phyloP scores from a whole-genome alignment of 371 early-diverging fungal species.

The Blastocladiella emersonii region DNA sequence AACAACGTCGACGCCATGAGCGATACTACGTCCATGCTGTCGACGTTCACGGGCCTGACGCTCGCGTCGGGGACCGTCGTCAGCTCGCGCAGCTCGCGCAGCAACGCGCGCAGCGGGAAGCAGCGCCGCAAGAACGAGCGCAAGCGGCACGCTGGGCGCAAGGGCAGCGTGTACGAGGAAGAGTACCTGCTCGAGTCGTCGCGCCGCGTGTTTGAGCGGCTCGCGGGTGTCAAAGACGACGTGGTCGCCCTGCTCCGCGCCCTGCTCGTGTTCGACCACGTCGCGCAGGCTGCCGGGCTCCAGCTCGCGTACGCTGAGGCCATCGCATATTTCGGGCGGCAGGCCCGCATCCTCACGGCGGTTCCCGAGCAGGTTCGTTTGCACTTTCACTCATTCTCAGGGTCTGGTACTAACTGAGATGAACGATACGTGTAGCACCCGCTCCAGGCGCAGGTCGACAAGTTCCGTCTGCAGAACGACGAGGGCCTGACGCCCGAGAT shows the following conservation, averaged over 20 bases:
- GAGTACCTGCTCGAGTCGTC: slow-evolving; percentile 67
- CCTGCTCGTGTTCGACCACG: not conserved
- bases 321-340: not conserved
- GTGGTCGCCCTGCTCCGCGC: not conserved
- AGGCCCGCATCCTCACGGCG: not conserved
- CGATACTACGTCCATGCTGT: slow-evolving; percentile 82
- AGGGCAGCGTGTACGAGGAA: slow-evolving; percentile 77
- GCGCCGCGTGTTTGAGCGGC: slow-evolving; percentile 34
- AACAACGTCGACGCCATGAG: slow-evolving; percentile 87
- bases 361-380: not conserved
- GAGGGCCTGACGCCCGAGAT: not conserved
- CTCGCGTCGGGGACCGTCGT: slow-evolving; percentile 30
- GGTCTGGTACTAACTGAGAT: no score
- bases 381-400: no score
- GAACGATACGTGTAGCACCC: no score
- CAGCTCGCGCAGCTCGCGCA: not conserved
- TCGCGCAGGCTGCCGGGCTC: not conserved
- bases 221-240: slow-evolving; percentile 6
- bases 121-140: slow-evolving; percentile 32
- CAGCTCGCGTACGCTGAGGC: not conserved
- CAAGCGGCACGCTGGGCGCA: slow-evolving; percentile 68
- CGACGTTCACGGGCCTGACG: slow-evolving; percentile 65
- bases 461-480: not conserved
- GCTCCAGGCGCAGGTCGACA: not conserved
- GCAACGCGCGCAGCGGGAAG: not conserved